Conservation (phyloP, 192 early-diverging fungal species). For the Rhizophagus sp. region DNA sequence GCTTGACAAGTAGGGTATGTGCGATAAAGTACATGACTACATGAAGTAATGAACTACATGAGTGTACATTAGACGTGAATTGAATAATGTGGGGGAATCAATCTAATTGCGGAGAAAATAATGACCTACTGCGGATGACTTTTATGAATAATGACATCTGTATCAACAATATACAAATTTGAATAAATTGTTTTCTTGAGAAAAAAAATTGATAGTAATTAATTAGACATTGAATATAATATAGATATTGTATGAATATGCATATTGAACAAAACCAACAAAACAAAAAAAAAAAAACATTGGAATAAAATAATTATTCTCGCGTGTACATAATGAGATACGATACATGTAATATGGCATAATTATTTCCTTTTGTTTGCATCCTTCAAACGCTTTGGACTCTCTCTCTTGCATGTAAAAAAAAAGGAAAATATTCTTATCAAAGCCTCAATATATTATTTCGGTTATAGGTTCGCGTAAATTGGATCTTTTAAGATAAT, state of each 20-base stretch:
- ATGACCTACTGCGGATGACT: too few relatives aligned
- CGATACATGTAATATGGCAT: too few relatives aligned
- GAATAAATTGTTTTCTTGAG: background rate
- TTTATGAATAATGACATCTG: too few relatives aligned
- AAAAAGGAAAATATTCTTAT: background rate
- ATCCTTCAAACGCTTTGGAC: background rate
- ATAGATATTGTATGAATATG: background rate
- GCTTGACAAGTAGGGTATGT: too few relatives aligned
- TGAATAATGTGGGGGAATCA: too few relatives aligned
- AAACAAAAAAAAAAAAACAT: background rate
- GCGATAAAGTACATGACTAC: too few relatives aligned
- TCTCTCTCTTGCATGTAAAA: background rate
- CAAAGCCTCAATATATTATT: background rate
- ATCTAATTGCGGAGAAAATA: too few relatives aligned
- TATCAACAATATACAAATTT: background rate
- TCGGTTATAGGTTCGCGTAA: background rate
- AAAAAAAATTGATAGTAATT: too few relatives aligned
- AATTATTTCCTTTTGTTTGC: background rate
- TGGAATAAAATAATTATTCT: background rate
- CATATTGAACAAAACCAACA: background rate
- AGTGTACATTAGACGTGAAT: too few relatives aligned
- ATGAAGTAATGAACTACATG: too few relatives aligned
- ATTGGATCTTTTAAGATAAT: background rate
- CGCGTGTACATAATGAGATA: background rate
- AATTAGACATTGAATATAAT: too few relatives aligned